These are phyloP conservation scores for Fraxinus greggii DNA, from an alignment of 305 asterid species.

Conservation along the genomic window DNA sequence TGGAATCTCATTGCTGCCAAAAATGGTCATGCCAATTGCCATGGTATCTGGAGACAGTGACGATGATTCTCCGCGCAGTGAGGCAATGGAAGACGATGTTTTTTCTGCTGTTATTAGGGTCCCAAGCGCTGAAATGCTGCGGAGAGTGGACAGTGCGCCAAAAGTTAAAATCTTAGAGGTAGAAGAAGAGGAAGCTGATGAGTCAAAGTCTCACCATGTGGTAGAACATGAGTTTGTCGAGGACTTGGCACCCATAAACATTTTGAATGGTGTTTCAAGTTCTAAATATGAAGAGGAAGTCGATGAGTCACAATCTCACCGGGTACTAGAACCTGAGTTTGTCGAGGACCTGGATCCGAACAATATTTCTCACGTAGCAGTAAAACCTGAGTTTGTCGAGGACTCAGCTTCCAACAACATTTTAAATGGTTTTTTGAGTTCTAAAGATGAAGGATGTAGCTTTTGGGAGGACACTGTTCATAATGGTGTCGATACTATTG, in stretches of 20 bases:
- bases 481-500: slow-evolving; percentile 24
- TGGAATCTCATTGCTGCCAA: slow-evolving; percentile 22
- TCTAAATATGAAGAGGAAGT: slow-evolving; percentile 35
- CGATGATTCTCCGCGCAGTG: slow-evolving; percentile 54
- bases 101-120: slow-evolving; percentile 41
- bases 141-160: slow-evolving; percentile 43
- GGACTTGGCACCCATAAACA: slow-evolving; percentile 27
- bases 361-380: slow-evolving; percentile 29
- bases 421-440: slow-evolving; percentile 22
- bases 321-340: slow-evolving; percentile 35
- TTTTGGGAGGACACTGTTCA: slow-evolving; percentile 21
- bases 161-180: slow-evolving; percentile 42
- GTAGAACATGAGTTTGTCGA: slow-evolving; percentile 39
- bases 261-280: slow-evolving; percentile 20
- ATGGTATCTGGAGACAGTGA: slow-evolving; percentile 64
- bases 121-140: slow-evolving; percentile 38
- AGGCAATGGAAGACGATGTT: slow-evolving; percentile 43
- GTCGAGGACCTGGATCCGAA: slow-evolving; percentile 31
- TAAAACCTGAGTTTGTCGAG: slow-evolving; percentile 41
- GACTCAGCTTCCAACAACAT: slow-evolving; percentile 23
- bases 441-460: slow-evolving; percentile 28
- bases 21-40: slow-evolving; percentile 55
- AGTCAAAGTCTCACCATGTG: slow-evolving; percentile 26
- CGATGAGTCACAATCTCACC: slow-evolving; percentile 27
- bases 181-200: slow-evolving; percentile 41